A percentile compares a stretch with the other conserved stretches of the same genome.
These are phyloP conservation scores for Psilocybe cyanescens DNA, from an alignment of 768 basidiomycete genomes.

Conservation along the genomic window DNA sequence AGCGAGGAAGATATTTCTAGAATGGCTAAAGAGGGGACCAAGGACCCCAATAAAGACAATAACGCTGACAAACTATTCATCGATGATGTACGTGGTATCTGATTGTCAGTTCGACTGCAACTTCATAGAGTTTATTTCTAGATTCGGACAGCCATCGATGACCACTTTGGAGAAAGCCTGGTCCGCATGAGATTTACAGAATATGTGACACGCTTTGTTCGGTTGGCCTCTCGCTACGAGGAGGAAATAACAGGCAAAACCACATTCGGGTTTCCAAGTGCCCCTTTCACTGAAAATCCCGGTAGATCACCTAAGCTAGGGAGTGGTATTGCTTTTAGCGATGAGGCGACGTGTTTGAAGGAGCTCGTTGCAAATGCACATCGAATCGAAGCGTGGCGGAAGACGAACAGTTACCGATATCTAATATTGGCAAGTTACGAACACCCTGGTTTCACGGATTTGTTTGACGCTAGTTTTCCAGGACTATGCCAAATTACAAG, in stretches of 20 bases:
- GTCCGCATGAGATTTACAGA: conserved; percentile 91
- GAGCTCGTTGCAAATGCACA: conserved; percentile 80
- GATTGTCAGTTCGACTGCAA: background rate
- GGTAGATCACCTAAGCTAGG: conserved; percentile 63
- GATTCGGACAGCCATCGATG: conserved; percentile 87
- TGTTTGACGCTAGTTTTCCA: conserved; percentile 33
- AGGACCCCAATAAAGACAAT: conserved; percentile 64
- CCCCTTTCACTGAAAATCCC: conserved; percentile 48
- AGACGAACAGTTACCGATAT: conserved; percentile 79
- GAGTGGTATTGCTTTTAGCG: conserved; percentile 78
- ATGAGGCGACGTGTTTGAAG: conserved; percentile 64
- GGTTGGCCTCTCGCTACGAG: conserved; percentile 90
- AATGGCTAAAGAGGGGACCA: conserved; percentile 58
- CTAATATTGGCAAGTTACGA: conserved; percentile 57
- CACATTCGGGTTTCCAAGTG: conserved; percentile 71
- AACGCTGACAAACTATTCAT: conserved; percentile 86
- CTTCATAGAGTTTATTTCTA: conserved; percentile 29
- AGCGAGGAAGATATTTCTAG: conserved; percentile 78
- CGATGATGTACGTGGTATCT: conserved; percentile 75
- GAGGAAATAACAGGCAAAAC: conserved; percentile 81
- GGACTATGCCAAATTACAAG: conserved; percentile 67
- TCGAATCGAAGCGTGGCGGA: conserved; percentile 93
- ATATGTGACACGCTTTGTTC: conserved; percentile 85
- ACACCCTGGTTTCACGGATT: conserved; percentile 6
- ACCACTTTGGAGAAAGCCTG: conserved; percentile 88